Percentiles rank a stretch among this genome's conserved stretches.
Evolutionary conservation across 2,329 filamentous ascomycete genomes (phyloP).

Genomic region (Penicillium sp.): DNA sequence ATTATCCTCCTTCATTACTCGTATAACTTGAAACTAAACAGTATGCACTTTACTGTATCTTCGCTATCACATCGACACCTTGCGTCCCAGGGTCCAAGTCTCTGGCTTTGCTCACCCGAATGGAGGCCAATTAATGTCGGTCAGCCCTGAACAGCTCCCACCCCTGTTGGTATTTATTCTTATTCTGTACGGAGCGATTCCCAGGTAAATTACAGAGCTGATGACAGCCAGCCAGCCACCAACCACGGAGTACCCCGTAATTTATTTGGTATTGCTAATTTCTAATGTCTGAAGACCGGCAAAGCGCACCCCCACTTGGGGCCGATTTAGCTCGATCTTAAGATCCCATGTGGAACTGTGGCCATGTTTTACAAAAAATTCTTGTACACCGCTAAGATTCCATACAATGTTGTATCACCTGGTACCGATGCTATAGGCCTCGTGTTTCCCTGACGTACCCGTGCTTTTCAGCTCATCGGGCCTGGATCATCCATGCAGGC

Average conservation of each 20-base stretch:
- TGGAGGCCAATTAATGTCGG: not conserved
- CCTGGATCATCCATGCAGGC: not conserved
- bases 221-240: slow-evolving; percentile 15
- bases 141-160: not conserved
- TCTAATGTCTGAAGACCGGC: not conserved
- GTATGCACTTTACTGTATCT: not conserved
- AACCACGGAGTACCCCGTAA: not conserved
- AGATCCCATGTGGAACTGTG: slow-evolving; percentile 15
- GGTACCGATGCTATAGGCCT: not conserved
- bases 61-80: slow-evolving; percentile 1
- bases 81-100: slow-evolving; percentile 1
- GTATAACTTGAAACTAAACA: not conserved
- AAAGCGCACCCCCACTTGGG: slow-evolving; percentile 10
- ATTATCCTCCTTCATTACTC: not conserved
- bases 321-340: slow-evolving; percentile 19
- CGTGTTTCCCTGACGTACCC: not conserved
- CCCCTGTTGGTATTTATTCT: no score
- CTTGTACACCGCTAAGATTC: slow-evolving; percentile 19
- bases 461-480: not conserved
- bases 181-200: no score
- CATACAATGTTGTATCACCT: not conserved
- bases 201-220: no score
- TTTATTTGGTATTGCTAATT: slow-evolving; percentile 3
- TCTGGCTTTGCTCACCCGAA: not conserved
- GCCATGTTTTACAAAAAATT: slow-evolving; percentile 9